phyloP scores from a whole-genome alignment of 1,284 basidiomycete species.

The Pterula multifida region DNA sequence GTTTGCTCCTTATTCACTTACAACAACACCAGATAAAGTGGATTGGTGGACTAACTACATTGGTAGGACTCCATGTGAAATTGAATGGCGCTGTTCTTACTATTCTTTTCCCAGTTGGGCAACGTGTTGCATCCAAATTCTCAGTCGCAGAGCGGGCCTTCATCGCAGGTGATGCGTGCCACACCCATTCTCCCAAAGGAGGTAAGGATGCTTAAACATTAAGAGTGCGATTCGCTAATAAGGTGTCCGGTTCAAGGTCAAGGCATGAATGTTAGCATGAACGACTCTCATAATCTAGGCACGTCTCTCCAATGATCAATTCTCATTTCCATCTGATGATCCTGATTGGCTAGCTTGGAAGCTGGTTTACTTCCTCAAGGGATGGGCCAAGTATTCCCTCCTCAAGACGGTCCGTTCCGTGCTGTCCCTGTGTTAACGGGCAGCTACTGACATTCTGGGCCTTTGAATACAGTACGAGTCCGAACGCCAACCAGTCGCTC shows the following conservation, averaged over 20 bases:
- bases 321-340: not conserved
- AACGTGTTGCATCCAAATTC: slow-evolving; percentile 63
- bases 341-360: slow-evolving; percentile 60
- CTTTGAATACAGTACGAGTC: slow-evolving; percentile 59
- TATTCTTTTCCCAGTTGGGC: slow-evolving; percentile 35
- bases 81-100: slow-evolving; percentile 3
- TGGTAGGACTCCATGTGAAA: not conserved
- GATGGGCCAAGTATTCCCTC: slow-evolving; percentile 52
- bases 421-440: slow-evolving; percentile 2
- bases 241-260: slow-evolving; percentile 25
- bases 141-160: slow-evolving; percentile 64
- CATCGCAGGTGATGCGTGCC: slow-evolving; percentile 74
- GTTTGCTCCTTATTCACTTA: not conserved
- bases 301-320: slow-evolving; percentile 6
- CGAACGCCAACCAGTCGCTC: slow-evolving; percentile 64
- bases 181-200: slow-evolving; percentile 77
- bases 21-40: not conserved
- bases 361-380: slow-evolving; percentile 57
- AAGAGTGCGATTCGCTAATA: not conserved
- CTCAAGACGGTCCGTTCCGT: slow-evolving; percentile 52
- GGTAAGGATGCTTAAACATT: slow-evolving; percentile 11
- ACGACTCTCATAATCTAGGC: slow-evolving; percentile 72
- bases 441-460: not conserved
- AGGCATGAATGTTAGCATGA: slow-evolving; percentile 77
- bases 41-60: slow-evolving; percentile 2